These are phyloP conservation scores for Penicillium sp. DNA, from an alignment of 2,329 filamentous ascomycete genomes.

Conservation along the genomic window DNA sequence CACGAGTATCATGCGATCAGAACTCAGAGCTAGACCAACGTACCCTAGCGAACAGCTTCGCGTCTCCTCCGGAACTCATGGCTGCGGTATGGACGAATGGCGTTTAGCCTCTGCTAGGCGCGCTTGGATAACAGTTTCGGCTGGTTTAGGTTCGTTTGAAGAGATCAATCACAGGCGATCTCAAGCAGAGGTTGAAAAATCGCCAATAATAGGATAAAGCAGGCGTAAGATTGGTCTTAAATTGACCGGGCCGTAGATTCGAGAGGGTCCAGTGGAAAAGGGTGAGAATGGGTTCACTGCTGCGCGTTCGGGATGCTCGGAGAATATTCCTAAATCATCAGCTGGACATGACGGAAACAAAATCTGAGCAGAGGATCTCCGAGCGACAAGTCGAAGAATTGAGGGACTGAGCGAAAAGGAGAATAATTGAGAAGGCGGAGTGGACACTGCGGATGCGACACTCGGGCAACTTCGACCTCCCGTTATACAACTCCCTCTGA, in stretches of 20 bases:
- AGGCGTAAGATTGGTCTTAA: constrained; percentile 4
- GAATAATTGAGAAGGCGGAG: constrained; percentile 22
- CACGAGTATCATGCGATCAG: constrained; percentile 14
- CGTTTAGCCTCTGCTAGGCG: constrained; percentile 2
- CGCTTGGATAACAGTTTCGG: constrained; percentile 8
- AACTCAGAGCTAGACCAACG: constrained; percentile 41
- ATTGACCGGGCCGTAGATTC: constrained; percentile 5
- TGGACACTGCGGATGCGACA: constrained; percentile 30
- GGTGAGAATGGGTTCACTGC: constrained; percentile 18
- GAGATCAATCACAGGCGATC: constrained; percentile 22
- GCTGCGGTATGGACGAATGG: constrained; percentile 29
- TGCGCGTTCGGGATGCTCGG: constrained; percentile 16
- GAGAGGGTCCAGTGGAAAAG: constrained; percentile 17
- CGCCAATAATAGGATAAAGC: not conserved
- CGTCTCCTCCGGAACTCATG: constrained; percentile 82
- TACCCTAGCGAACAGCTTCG: constrained; percentile 99
- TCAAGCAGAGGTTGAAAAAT: constrained; percentile 1
- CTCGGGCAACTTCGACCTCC: constrained; percentile 14
- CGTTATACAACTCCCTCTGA: constrained; percentile 10
- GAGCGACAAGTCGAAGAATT: not conserved
- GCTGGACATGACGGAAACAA: constrained; percentile 14
- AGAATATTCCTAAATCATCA: constrained; percentile 13
- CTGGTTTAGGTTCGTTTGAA: constrained; percentile 7
- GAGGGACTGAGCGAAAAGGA: constrained; percentile 20
- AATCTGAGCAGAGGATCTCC: not conserved